Evolutionary conservation across 768 basidiomycete genomes (phyloP).

Genomic region (Paxillus involutus): DNA sequence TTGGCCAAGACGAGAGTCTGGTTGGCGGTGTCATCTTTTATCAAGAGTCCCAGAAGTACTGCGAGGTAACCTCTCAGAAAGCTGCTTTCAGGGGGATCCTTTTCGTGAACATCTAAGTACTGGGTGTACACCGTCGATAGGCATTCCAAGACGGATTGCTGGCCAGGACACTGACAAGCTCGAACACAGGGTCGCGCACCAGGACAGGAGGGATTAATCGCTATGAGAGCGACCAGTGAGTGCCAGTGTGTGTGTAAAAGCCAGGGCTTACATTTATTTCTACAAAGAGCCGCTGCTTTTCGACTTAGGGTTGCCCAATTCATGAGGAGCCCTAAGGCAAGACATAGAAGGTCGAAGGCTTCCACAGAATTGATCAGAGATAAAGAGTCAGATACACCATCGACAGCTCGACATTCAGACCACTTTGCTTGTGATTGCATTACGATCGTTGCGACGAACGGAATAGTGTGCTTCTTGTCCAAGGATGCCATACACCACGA

Average conservation of each 20-base stretch:
- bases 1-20: constrained; percentile 31
- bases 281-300: constrained; percentile 44
- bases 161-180: constrained; percentile 51
- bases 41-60: constrained; percentile 63
- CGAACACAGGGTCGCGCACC: constrained; percentile 48
- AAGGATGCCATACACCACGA: constrained; percentile 57
- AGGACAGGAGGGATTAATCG: constrained; percentile 49
- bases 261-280: constrained; percentile 47
- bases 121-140: constrained; percentile 50
- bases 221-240: constrained; percentile 33
- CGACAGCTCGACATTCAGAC: constrained; percentile 7
- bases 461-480: constrained; percentile 44
- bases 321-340: constrained; percentile 72
- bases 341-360: constrained; percentile 69
- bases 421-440: constrained; percentile 36
- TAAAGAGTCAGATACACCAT: neutral
- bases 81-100: constrained; percentile 36
- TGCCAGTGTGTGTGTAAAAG: neutral
- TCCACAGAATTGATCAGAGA: constrained; percentile 29
- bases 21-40: constrained; percentile 33
- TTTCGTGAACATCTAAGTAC: constrained; percentile 24
- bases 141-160: constrained; percentile 48
- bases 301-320: constrained; percentile 68
- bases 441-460: constrained; percentile 49
- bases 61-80: constrained; percentile 75